Evolutionary conservation across 345 rosid species (phyloP).

Genomic region (Eucalyptus dawsonii): DNA sequence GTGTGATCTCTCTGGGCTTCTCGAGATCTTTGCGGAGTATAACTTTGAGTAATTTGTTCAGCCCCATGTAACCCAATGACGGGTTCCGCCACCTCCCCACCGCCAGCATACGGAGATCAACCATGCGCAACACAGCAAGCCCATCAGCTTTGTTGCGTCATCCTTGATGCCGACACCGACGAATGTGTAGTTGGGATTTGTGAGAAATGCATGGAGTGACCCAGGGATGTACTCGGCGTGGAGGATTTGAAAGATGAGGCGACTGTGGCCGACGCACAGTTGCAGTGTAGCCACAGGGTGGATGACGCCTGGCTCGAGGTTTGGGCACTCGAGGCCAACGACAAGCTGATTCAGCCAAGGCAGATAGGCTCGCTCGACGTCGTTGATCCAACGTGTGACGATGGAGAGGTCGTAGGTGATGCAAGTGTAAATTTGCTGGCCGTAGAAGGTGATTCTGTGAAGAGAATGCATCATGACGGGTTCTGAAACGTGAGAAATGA

Average conservation of each 20-base stretch:
- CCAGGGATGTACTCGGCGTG: not conserved
- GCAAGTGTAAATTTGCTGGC: not conserved
- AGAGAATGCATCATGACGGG: not conserved
- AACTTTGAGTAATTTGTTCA: not conserved
- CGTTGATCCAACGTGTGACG: not conserved
- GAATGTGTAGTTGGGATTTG: not conserved
- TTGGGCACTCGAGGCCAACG: not conserved
- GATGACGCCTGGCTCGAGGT: not conserved
- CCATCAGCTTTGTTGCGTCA: constrained; percentile 8
- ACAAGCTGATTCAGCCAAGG: not conserved
- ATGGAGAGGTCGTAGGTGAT: not conserved
- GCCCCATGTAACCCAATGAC: not conserved
- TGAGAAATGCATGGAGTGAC: not conserved
- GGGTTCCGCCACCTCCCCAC: not conserved
- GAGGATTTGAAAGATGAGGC: constrained; percentile 7
- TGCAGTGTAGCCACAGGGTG: not conserved
- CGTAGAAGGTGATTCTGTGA: not conserved
- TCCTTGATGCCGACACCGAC: constrained; percentile 9
- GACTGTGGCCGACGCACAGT: not conserved
- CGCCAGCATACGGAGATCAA: constrained; percentile 4
- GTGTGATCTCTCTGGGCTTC: not conserved
- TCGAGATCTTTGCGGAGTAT: not conserved
- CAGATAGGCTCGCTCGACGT: not conserved
- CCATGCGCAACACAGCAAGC: not conserved
- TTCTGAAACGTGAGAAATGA: not conserved